Evolutionary conservation across 768 basidiomycete genomes (phyloP), one percentile per base, ranked within the genome.

Genomic region (Tricholoma sp.): DNA sequence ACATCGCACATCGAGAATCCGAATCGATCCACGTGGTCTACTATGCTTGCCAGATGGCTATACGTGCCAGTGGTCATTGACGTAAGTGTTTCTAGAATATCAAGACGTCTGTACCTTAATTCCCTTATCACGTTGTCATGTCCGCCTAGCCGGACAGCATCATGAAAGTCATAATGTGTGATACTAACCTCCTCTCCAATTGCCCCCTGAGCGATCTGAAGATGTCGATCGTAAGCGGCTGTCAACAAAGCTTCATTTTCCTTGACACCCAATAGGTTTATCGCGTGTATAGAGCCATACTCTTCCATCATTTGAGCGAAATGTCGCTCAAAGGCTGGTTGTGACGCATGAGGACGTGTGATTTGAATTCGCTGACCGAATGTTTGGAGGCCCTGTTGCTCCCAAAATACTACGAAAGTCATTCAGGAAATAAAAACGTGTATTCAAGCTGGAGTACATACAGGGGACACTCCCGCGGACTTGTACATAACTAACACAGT

Each of bases 321-420:
- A 72, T 99, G 97, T 37, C 91, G 85, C 61, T 98, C 91, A 66
- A 99, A 99, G 1, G 97, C 97, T 7, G 95, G 95, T 62, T 98
- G 96, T 0, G 95, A 95, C 3, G 94, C 93, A 62, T 92, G 88
- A 1, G 97, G 96, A 11, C 95, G 86, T 11, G 94, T 95, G 59
- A 99, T 92, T 67, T 98, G 94, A 41, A 99, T 93, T 55, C 85
- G 84, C 61, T 93, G 94, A 36, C 94, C 91, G 66, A 99, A 94
- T 0, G 96, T 95, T 66, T 95, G 93, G 39, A 95, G 69, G 28
- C 93, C 94, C 72, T 96, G 94, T 66, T 99, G 96, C 69, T 98
- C 96, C 97, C 97, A 99, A 69, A 99, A 99, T 57, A 98, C 94
- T 94, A 66, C 47, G 53, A 54, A 53, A 45, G 34, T 61, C 63